Evolutionary conservation across 331 rosid species (phyloP), one percentile per base, ranked within the genome.

Genomic region (Arachis monticola): DNA sequence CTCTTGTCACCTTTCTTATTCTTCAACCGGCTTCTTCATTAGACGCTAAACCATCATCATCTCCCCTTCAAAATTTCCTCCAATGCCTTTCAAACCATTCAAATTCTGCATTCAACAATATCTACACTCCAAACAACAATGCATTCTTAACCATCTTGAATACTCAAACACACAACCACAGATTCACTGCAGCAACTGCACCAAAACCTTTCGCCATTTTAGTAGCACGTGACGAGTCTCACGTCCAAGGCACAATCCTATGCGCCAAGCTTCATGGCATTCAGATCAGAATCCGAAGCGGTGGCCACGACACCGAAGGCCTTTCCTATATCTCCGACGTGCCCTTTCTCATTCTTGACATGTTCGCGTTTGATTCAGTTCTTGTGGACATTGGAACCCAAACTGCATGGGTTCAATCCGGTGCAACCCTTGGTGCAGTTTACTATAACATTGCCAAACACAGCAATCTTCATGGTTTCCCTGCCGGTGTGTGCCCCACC

Each of bases 261-360:
- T 81, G 85, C 60, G 79, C 85, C n/a, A 71, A 72, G 27, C 5
- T 17, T 1, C n/a, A 60, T 12, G 67, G 56, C 27, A 0, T 81
- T 12, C 81, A 81, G 30, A 71, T 81, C 9, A 59, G 85, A 62
- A 76, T 81, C 42, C 66, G 85, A 71, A 81, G 81, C 40, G 85
- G 85, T 2, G 85, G 81, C 53, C 85, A 81, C 46, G 85, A 76
- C 64, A 1, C 1, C 5, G 85, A 76, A 71, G 82, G 82, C 32
- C 67, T 76, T 44, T 81, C 85, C 0, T 83, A 70, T 65, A 68
- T 79, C 11, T 75, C 86, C 9, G 70, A 75, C 2, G 76, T 79
- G 0, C 83, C 86, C 0, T 83, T 83, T 42, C 3, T 79, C 5
- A 5, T 83, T 10, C 81, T 83, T n/a, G 83, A 83, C 76, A 70